phyloP scores from a whole-genome alignment of 768 basidiomycete genomes.

The Leccinum longicurvipes region DNA sequence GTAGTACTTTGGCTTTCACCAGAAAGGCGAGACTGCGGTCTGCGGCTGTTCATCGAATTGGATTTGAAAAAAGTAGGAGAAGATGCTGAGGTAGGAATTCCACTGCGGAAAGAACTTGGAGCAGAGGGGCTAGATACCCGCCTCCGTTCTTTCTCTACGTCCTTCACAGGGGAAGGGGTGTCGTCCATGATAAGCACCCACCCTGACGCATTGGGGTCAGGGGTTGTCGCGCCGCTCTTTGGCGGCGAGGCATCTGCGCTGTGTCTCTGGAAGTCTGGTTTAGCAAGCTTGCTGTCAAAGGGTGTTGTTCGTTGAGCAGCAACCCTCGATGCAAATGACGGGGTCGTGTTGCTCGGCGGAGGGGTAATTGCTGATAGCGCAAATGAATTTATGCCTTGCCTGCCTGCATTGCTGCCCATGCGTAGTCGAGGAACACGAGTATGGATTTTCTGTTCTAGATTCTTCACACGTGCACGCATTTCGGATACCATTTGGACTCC shows the following conservation, averaged over 20 bases:
- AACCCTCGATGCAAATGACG: slow-evolving; percentile 27
- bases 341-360: slow-evolving; percentile 37
- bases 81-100: slow-evolving; percentile 43
- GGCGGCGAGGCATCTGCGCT: slow-evolving; percentile 43
- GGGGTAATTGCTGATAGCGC: slow-evolving; percentile 33
- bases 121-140: slow-evolving; percentile 62
- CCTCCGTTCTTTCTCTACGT: slow-evolving; percentile 52
- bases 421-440: slow-evolving; percentile 82
- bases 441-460: slow-evolving; percentile 82
- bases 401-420: slow-evolving; percentile 71
- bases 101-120: slow-evolving; percentile 50
- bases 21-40: slow-evolving; percentile 75
- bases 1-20: slow-evolving; percentile 54
- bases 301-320: slow-evolving; percentile 15
- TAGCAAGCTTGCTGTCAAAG: slow-evolving; percentile 23
- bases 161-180: slow-evolving; percentile 66
- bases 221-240: slow-evolving; percentile 38
- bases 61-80: slow-evolving; percentile 44
- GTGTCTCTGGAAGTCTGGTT: slow-evolving; percentile 35
- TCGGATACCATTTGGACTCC: slow-evolving; percentile 92
- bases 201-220: slow-evolving; percentile 62
- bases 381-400: slow-evolving; percentile 40
- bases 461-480: slow-evolving; percentile 81
- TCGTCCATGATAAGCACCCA: slow-evolving; percentile 93
- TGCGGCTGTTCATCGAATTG: slow-evolving; percentile 46